Percentiles rank a stretch among this genome's conserved stretches.
Conservation (phyloP, 2,329 filamentous ascomycete genomes). For the Pestalotiopsis sp. region DNA sequence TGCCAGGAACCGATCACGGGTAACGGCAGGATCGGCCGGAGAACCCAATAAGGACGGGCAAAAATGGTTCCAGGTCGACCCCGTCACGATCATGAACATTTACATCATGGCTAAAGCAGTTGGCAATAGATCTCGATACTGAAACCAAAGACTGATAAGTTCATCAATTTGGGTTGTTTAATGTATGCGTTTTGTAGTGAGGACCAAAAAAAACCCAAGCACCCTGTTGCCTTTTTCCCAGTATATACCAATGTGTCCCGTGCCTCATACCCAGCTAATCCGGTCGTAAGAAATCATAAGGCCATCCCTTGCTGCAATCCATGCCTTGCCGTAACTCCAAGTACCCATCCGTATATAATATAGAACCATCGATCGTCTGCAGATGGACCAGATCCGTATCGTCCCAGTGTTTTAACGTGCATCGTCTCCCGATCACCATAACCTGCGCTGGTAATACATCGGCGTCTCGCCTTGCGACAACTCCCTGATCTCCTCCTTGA, state of each 20-base stretch:
- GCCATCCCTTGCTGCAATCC: background rate
- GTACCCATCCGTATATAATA: background rate
- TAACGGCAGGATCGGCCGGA: slow-evolving; percentile 2
- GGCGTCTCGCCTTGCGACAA: slow-evolving; percentile 48
- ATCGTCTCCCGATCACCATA: slow-evolving; percentile 44
- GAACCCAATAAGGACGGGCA: background rate
- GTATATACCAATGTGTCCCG: too few relatives aligned
- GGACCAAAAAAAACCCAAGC: too few relatives aligned
- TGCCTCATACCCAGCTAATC: background rate
- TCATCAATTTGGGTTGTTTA: too few relatives aligned
- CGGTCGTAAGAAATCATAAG: background rate
- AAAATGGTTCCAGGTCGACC: background rate
- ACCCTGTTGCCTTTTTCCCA: too few relatives aligned
- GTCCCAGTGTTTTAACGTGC: background rate
- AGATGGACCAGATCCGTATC: too few relatives aligned
- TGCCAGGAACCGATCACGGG: slow-evolving; percentile 7
- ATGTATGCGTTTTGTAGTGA: too few relatives aligned
- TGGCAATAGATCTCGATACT: background rate
- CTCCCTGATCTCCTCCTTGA: slow-evolving; percentile 59
- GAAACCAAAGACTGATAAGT: too few relatives aligned
- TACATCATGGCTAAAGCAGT: background rate
- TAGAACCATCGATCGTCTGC: too few relatives aligned
- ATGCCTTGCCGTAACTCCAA: background rate
- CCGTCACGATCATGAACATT: background rate
- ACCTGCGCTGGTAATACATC: slow-evolving; percentile 56